Evolutionary conservation across 2,329 filamentous ascomycete species (phyloP), one percentile per base, ranked within the genome.

Genomic region (Proliferodiscus dingleyae): DNA sequence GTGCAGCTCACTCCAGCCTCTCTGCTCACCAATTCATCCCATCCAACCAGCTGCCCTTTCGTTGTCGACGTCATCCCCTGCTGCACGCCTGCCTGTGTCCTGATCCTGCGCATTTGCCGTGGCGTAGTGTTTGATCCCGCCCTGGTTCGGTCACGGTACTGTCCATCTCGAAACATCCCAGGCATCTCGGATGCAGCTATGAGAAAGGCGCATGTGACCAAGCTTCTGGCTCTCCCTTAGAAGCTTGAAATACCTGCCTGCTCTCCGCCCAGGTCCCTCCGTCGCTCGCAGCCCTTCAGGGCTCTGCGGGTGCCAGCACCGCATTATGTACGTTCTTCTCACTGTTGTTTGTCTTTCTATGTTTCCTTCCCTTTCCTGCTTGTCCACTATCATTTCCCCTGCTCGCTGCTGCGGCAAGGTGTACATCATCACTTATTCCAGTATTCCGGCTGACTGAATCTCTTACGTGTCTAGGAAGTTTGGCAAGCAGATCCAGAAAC

Each of bases 401-500:
- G 21, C 19, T 26, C 22, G 8, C 29, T 9, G 8, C 9, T 9
- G n/a, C 11, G 46, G 41, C 46, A 43, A 41, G 22, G 28, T 39
- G 39, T 39, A 33, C 37, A 28, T 38, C 26, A 19, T 45, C 18
- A 11, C 16, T 38, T 18, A 33, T 11, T 22, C 26, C 37, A 11
- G 13, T 19, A 26, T 32, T 26, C 36, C 18, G 49, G 42, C 53
- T 58, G 28, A 55, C 53, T 58, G 28, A 55, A 29, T 46, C 22
- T 37, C 24, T 40, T 45, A 16, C 41, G 18, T 38, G 3, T 37
- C 11, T 62, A 98, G 91, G 93, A 98, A 98, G 80, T 98, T 98
- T 74, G 93, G 93, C 69, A 98, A 98, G 76, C 89, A 96, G 67
- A 95, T 98, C 58, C 93, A 97, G 75, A 95, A 95, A 75, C 85